Evolutionary conservation across 2,329 filamentous ascomycete species (phyloP), one percentile per base, ranked within the genome.

Genomic region (Colletotrichum falcatum): DNA sequence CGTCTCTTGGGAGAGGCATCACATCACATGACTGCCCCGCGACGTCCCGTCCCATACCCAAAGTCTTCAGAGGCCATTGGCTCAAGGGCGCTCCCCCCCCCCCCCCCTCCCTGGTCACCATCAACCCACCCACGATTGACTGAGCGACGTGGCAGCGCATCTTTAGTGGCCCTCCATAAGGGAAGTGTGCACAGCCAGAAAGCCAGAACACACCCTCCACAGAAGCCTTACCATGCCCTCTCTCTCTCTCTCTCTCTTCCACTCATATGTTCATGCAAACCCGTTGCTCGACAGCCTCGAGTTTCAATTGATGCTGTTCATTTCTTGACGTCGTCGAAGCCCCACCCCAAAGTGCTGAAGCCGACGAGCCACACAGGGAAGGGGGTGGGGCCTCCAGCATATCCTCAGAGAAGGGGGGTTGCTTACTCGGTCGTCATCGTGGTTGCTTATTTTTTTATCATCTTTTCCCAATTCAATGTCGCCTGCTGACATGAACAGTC

Each of bases 1-100:
- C 48, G 23, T 60, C 37, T 26, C 55, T 54, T 55, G 30, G 58
- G 42, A 44, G 42, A 44, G 42, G 67, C 5, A 53, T 42, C 54
- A 26, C 42, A 51, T 72, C 71, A 72, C 71, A 72, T 72, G 71
- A 72, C 68, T 66, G 55, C 54, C 37, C 54, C 67, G 58, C 63
- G 55, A 71, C 67, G 67, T 71, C 55, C 67, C 51, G 55, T 53
- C n/a, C 64, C 58, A 62, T 53, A 48, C 37, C 48, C 44, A 30
- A 48, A 51, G 56, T 62, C 53, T 28, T 66, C 33, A 49, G 33
- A 64, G 26, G 42, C 63, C 65, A 68, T 53, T 51, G 46, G 39
- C 20, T 51, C 26, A 20, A 61, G 18, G 30, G 58, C 3, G 11
- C 11, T 26, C 6, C 28, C 20, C 9, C n/a, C 28, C 39, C 6